Base-by-base conservation (phyloP, 345 rosid species). In the Pseudoturritis turrita region DNA sequence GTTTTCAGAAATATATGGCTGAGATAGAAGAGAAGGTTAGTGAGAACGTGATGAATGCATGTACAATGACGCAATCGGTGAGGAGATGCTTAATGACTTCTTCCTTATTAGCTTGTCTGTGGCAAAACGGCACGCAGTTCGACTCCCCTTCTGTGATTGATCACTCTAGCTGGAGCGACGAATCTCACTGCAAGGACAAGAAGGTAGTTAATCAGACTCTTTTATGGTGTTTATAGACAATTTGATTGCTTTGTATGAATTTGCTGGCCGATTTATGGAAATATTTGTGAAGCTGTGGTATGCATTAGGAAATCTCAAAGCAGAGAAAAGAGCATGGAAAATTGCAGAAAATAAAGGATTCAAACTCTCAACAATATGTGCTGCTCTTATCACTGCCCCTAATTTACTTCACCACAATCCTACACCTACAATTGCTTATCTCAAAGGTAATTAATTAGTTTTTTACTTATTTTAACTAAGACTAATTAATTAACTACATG, bases 1-100 rank as follows among this genome's bases (percentile, higher is more conserved):
- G 11, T 46, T 21, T 19, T 28, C 63, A 69, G 73, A 69, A 69
- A 69, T 69, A 29, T 29, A 69, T 69, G 73, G 73, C 65, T 29
- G 73, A 69, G 21, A 4, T 58, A 14, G 66, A 91, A 77, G 88
- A 78, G 52, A 84, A 76, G 72, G 88, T 79, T 3, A 67, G 80
- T 17, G 89, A 88, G 67, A 87, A 79, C 47, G 92, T 91, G 37
- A 79, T 91, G 55, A 79, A 78, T 77, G 97, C 95, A 21, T 91
- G 97, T 45, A 76, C 83, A 41, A 82, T 82, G 76, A 83, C 91
- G 31, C 53, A 85, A n/a, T 83, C 90, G 1, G 86, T 91, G 1
- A 87, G 87, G 60, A 83, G 76, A 15, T 88, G 91, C 55, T 81
- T 91, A 39, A 66, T 87, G 52, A 91, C 97, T 17, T 70, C 74